phyloP scores from a whole-genome alignment of 2,329 filamentous ascomycete genomes.

The Chrysoporthe deuterocubensis region DNA sequence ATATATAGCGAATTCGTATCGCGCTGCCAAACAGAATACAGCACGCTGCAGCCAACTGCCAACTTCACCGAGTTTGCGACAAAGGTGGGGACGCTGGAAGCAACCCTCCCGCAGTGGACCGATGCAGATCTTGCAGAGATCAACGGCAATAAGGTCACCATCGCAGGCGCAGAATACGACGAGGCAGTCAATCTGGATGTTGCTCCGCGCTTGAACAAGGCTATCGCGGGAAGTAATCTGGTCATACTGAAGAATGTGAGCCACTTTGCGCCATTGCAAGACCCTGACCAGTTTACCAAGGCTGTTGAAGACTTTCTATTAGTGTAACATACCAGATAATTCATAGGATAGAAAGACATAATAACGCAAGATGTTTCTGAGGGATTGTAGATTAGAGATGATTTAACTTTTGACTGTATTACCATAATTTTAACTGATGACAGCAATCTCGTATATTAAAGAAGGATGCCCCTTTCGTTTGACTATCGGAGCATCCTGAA shows the following conservation, averaged over 20 bases:
- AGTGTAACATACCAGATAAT: neutral
- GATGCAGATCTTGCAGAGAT: conserved; percentile 32
- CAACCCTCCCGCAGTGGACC: conserved; percentile 40
- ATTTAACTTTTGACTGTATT: too few species aligned
- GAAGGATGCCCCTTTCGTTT: too few species aligned
- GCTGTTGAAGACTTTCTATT: conserved; percentile 38
- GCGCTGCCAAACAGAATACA: conserved; percentile 43
- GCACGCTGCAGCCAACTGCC: conserved; percentile 41
- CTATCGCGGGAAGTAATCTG: conserved; percentile 43
- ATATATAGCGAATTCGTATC: conserved; percentile 42
- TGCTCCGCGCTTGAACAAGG: conserved; percentile 39
- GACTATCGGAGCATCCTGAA: too few species aligned
- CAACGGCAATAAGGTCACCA: conserved; percentile 36
- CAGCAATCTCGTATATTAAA: too few species aligned
- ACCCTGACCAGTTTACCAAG: conserved; percentile 41
- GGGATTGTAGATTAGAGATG: too few species aligned
- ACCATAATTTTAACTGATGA: too few species aligned
- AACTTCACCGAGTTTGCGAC: conserved; percentile 43
- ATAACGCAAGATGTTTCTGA: too few species aligned
- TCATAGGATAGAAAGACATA: neutral
- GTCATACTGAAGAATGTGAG: conserved; percentile 44
- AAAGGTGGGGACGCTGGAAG: conserved; percentile 45
- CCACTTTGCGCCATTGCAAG: conserved; percentile 48
- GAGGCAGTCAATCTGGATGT: conserved; percentile 47
- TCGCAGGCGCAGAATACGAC: conserved; percentile 38